Base-by-base conservation (phyloP, 2,329 filamentous ascomycete genomes). In the Myotisia sp. region DNA sequence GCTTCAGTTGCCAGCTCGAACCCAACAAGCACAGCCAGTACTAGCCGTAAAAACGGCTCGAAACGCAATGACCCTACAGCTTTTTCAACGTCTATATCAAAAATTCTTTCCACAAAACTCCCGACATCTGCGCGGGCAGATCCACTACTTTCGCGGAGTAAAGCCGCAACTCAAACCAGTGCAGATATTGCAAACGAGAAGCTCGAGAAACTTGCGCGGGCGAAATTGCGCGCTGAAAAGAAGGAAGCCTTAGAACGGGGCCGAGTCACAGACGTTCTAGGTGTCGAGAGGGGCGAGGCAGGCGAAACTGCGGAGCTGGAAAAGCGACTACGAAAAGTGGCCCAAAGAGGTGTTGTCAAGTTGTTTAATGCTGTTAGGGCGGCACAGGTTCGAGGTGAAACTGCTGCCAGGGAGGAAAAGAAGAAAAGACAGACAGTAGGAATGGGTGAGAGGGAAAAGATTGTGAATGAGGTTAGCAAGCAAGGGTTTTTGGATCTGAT, bases 401-500 rank as follows among this genome's bases (percentile, higher is more conserved):
- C 87, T 57, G 79, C 84, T 4, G 76, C 80, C 10, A 54, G 50
- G 52, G 73, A 67, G 55, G 71, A 73, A 44, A 70, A 74, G 31
- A 71, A 72, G 56, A 74, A 74, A 45, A 71, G 77, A 40, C 81
- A 84, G 3, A 65, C 92, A 0, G 70, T 93, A 20, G 87, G 87
- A 2, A 74, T 84, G 50, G 71, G 70, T 41, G 74, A 80, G 56
- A 74, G 84, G 44, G 79, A 92, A 59, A 84, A 92, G 60, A 85
- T 79, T 63, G 70, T 92, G 34, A 90, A 83, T 44, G 86, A 95
- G 66, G 90, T 98, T 77, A 92, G 80, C 56, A 92, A 92, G 64
- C 82, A 94, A 62, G 86, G 87, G 0, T 98, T 95, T 62, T 59
- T 98, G 55, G 87, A 95, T 41, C 61, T 95, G 55, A 93, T 98